Base-by-base conservation (phyloP, 495 filamentous ascomycete genomes). In the Aspergillus panamensis region DNA sequence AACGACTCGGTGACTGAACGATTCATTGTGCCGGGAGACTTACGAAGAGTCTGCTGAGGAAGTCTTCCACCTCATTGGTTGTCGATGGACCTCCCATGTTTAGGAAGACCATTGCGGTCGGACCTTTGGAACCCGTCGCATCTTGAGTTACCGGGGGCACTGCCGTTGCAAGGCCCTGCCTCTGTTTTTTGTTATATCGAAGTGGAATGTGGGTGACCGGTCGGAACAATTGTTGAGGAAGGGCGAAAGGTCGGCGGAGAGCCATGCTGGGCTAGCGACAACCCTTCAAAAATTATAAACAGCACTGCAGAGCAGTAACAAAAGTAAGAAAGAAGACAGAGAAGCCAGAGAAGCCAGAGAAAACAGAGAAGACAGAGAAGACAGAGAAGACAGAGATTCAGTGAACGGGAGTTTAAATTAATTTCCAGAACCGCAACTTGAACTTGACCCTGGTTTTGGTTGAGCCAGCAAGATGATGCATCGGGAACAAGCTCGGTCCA, bases 21-120 rank as follows among this genome's bases (percentile, higher is more conserved):
- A 10, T 12, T 16, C n/a, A 13, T 13, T 7, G 19, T 25, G 25
- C n/a, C 8, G 19, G 8, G 48, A 53, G 42, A 73, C 81, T 57
- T 81, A 92, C 95, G 74, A 99, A 99, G 66, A 99, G 73, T 64
- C 91, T 83, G 73, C 87, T 94, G n/a, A 99, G 80, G 63, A 97
- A 99, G 68, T 87, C 85, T 57, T 86, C 85, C 17, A 99, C 95
- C 77, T 97, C 91, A 55, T 86, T 79, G 10, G 86, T 84, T 6
- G 88, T 96, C 13, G 91, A 91, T 7, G 95, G 95, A 9, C 95
- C 95, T 53, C 95, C 95, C 95, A 99, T 99, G 75, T 99, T 99
- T 71, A 99, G 82, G 60, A 99, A 96, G 6, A 99, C 93, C 83
- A 99, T 96, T 39, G 95, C 95, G 0, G 95, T 99, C 6, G 85